Conservation (phyloP, 768 basidiomycete species). For the Macrolepiota fuliginosa region DNA sequence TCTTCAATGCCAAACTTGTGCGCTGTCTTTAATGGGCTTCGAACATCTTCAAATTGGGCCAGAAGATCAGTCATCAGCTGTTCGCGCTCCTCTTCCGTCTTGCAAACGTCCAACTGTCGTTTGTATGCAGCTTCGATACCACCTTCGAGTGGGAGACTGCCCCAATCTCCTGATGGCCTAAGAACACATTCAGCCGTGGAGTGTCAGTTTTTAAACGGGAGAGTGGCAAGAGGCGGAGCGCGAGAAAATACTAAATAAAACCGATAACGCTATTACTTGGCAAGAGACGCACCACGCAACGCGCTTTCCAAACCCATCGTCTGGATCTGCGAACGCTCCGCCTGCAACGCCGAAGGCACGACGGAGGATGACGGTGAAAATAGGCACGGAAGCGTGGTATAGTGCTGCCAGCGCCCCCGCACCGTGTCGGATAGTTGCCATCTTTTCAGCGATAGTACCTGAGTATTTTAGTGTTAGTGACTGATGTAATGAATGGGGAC, state of each 20-base stretch:
- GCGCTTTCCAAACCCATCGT: slow-evolving; percentile 30
- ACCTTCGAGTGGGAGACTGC: slow-evolving; percentile 38
- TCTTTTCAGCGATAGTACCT: slow-evolving; percentile 34
- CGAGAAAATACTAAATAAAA: not conserved
- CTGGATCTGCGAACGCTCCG: slow-evolving; percentile 34
- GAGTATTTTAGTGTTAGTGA: not conserved
- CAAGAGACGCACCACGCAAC: slow-evolving; percentile 35
- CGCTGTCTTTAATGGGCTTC: slow-evolving; percentile 36
- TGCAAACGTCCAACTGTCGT: slow-evolving; percentile 30
- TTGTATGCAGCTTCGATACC: slow-evolving; percentile 42
- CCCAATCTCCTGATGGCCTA: slow-evolving; percentile 43
- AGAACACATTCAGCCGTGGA: not conserved
- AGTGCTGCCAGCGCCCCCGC: slow-evolving; percentile 34
- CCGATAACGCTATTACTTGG: not conserved
- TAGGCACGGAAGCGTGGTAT: slow-evolving; percentile 34
- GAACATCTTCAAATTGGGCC: slow-evolving; percentile 33
- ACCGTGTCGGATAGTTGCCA: slow-evolving; percentile 38
- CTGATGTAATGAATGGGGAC: not conserved
- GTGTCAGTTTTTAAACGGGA: not conserved
- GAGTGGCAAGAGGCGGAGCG: not conserved
- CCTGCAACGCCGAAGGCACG: slow-evolving; percentile 40
- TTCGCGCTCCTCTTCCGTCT: slow-evolving; percentile 29
- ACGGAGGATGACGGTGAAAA: slow-evolving; percentile 36
- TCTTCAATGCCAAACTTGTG: slow-evolving; percentile 39
- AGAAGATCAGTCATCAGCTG: slow-evolving; percentile 32